Percentiles rank a stretch among this genome's conserved stretches.
These are phyloP conservation scores for Aspergillus avenaceus DNA, from an alignment of 495 filamentous ascomycete genomes.

Conservation along the genomic window DNA sequence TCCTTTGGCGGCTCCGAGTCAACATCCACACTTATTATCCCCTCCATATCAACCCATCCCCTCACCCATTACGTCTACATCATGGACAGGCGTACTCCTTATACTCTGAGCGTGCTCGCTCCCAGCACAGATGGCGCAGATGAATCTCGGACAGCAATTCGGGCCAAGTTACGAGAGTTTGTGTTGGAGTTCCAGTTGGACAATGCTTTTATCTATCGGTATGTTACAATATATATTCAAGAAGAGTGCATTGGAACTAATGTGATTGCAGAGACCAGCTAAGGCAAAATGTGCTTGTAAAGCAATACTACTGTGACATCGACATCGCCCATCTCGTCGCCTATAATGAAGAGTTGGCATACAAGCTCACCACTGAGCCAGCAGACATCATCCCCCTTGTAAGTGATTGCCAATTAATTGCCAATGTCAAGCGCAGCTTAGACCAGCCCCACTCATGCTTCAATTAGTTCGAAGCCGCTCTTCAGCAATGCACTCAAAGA, in stretches of 20 bases:
- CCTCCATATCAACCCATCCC: constrained; percentile 16
- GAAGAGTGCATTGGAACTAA: constrained; percentile 12
- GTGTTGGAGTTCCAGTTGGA: constrained; percentile 93
- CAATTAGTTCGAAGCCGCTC: constrained; percentile 78
- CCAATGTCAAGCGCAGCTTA: not conserved
- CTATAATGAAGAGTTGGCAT: constrained; percentile 93
- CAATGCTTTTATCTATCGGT: constrained; percentile 96
- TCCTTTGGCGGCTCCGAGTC: constrained; percentile 7
- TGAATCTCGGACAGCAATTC: constrained; percentile 53
- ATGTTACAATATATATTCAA: constrained; percentile 12
- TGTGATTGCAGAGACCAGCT: constrained; percentile 73
- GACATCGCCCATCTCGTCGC: constrained; percentile 95
- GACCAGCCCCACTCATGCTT: not conserved
- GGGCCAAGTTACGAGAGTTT: constrained; percentile 64
- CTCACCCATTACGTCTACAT: constrained; percentile 20
- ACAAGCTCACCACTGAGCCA: constrained; percentile 85
- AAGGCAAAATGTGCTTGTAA: constrained; percentile 89
- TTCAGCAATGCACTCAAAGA: constrained; percentile 84
- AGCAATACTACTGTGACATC: constrained; percentile 94
- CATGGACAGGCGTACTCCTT: constrained; percentile 89
- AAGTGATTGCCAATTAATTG: constrained; percentile 15
- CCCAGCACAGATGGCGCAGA: constrained; percentile 58
- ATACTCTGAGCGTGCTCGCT: constrained; percentile 75
- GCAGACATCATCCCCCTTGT: constrained; percentile 91
- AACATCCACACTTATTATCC: constrained; percentile 15